Evolutionary conservation across 148 eudicot genomes (phyloP).

Genomic region (Cornus controversa): DNA sequence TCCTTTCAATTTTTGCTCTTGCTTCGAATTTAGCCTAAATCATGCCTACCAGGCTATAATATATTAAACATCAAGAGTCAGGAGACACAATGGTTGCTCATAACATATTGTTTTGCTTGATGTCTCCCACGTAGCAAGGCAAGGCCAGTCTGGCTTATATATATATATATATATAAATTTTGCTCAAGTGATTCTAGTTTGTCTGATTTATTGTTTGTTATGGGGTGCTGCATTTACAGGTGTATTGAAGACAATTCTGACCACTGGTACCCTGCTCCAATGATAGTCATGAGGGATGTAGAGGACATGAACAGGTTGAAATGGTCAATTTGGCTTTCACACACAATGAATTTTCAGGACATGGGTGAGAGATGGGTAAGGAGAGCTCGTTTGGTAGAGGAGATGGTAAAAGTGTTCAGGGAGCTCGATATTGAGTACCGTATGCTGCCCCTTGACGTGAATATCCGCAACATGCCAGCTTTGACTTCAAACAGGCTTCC

Average conservation of each 20-base stretch:
- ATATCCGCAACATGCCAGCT: conserved; percentile 56
- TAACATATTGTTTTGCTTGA: background rate
- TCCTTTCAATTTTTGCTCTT: too few relatives aligned
- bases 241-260: conserved; percentile 58
- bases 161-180: background rate
- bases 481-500: conserved; percentile 54
- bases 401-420: conserved; percentile 57
- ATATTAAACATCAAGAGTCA: too few relatives aligned
- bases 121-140: background rate
- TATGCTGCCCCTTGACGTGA: conserved; percentile 62
- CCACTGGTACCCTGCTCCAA: conserved; percentile 70
- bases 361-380: conserved; percentile 73
- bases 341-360: conserved; percentile 72
- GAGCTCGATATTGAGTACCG: conserved; percentile 76
- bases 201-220: background rate
- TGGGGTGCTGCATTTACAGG: conserved; percentile 29
- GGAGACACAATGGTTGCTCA: too few relatives aligned
- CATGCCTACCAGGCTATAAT: too few relatives aligned
- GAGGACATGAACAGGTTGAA: conserved; percentile 77
- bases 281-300: conserved; percentile 62
- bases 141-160: background rate
- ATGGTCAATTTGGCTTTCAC: conserved; percentile 67
- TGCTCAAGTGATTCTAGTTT: background rate
- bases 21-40: too few relatives aligned
- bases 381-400: conserved; percentile 65